phyloP scores from a whole-genome alignment of 306 rosid species.

The Vicia villosa region DNA sequence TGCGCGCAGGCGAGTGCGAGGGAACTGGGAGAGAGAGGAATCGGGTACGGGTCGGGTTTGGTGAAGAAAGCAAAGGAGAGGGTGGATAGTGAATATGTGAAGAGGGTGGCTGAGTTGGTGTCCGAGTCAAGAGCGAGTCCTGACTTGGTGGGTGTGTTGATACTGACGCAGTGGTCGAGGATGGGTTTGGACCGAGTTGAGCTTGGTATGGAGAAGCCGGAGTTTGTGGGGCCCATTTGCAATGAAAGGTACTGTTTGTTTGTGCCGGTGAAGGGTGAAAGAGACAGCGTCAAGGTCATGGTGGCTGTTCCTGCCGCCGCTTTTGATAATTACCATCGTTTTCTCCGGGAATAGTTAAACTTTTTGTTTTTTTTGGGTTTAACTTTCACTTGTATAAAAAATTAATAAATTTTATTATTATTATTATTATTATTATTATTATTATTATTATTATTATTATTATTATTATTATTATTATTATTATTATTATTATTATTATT shows the following conservation, averaged over 20 bases:
- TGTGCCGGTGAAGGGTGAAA: slow-evolving; percentile 60
- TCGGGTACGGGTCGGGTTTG: slow-evolving; percentile 53
- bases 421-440: no score
- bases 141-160: slow-evolving; percentile 78
- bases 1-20: slow-evolving; percentile 64
- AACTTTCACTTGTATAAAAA: slow-evolving; percentile 30
- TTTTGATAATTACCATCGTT: slow-evolving; percentile 57
- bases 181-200: slow-evolving; percentile 79
- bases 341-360: slow-evolving; percentile 39
- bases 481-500: no score
- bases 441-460: no score
- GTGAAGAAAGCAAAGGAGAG: slow-evolving; percentile 70
- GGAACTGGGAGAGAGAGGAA: slow-evolving; percentile 57
- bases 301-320: slow-evolving; percentile 76
- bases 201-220: slow-evolving; percentile 65
- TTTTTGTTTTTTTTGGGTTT: background rate
- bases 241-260: slow-evolving; percentile 81
- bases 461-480: no score
- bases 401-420: background rate
- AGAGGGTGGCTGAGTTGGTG: slow-evolving; percentile 58
- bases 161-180: slow-evolving; percentile 92
- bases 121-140: slow-evolving; percentile 63
- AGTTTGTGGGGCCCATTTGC: slow-evolving; percentile 64
- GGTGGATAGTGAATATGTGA: slow-evolving; percentile 71
- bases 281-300: slow-evolving; percentile 67